A percentile compares a stretch with the other conserved stretches of the same genome.
Conservation (phyloP, 2,329 filamentous ascomycete species). For the Fusarium palustre region DNA sequence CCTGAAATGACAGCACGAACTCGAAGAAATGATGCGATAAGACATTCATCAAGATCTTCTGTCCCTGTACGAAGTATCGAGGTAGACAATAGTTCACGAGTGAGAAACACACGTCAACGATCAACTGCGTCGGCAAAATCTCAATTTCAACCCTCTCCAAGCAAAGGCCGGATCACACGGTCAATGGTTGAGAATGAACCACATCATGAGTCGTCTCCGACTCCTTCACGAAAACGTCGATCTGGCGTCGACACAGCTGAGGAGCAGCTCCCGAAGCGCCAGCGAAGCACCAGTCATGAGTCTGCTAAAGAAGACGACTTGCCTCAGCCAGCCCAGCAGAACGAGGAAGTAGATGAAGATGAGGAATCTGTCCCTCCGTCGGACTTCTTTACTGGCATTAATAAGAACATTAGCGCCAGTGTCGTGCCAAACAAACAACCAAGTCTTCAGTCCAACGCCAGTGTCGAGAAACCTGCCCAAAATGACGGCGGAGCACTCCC, state of each 20-base stretch:
- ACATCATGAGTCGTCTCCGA: background rate
- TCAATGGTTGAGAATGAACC: constrained; percentile 6
- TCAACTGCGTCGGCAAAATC: constrained; percentile 2
- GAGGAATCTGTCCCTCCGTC: constrained; percentile 16
- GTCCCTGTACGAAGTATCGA: constrained; percentile 15
- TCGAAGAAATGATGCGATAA: background rate
- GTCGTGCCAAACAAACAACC: background rate
- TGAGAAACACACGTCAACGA: constrained; percentile 4
- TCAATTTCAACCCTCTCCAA: background rate
- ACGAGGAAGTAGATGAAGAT: constrained; percentile 9
- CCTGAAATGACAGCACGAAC: background rate
- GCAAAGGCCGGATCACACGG: constrained; percentile 19
- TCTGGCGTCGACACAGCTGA: background rate
- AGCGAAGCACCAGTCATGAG: background rate
- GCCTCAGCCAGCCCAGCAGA: background rate
- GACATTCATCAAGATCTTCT: constrained; percentile 1
- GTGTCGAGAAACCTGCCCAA: background rate
- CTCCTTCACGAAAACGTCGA: constrained; percentile 26
- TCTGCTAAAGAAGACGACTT: background rate
- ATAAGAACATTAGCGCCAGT: constrained; percentile 14
- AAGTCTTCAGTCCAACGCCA: background rate
- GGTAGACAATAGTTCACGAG: background rate
- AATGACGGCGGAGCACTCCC: background rate
- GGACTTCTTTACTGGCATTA: constrained; percentile 31
- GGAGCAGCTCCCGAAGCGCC: constrained; percentile 13